Base-by-base conservation (phyloP, 495 filamentous ascomycete genomes). In the Xylaria acuta region DNA sequence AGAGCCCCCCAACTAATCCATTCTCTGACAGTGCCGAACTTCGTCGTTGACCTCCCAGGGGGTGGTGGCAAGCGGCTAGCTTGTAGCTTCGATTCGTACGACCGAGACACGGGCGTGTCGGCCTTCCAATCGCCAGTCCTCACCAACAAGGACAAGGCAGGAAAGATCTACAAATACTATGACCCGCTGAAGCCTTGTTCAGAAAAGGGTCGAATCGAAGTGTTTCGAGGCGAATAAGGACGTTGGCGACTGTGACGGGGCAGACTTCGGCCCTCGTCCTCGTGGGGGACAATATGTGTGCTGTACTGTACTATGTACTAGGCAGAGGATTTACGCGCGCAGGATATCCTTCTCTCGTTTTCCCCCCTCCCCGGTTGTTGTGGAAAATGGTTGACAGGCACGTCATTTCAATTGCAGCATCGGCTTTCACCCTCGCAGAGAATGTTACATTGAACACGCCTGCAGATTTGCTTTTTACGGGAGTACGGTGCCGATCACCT, bases 1-100 rank as follows among this genome's bases (percentile, higher is more conserved):
- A 22, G 41, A 7, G 0, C 5, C 2, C n/a, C 12, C 7, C 16
- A 16, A 49, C 41, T 49, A n/a, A 65, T 43, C 12, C 25, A 7
- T 53, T 22, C 30, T 12, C 27, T 12, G 22, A 18, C n/a, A 67
- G 65, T 83, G 73, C 89, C 89, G 0, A 81, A 82, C 20, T 90
- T 88, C 76, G 85, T 91, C 14, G 87, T 90, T 53, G 89, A 91
- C 76, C 82, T 90, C 30, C 89, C 89, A 3, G 87, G 84, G 7
- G 87, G 88, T 16, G 89, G 88, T 7, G 89, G 89, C 14, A 90
- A 91, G 79, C 83, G 89, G 49, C 82, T 88, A 5, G 86, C 86
- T 5, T 82, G 81, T 47, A 82, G 83, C 8, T 85, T 81, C 74
- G 76, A 86, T 68, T 81, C 78, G 7, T 90, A 91, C 75, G 83